These are phyloP conservation scores for Nannochloropsis granulata DNA, from an alignment of 108 stramenopile genomes.

Conservation along the genomic window DNA sequence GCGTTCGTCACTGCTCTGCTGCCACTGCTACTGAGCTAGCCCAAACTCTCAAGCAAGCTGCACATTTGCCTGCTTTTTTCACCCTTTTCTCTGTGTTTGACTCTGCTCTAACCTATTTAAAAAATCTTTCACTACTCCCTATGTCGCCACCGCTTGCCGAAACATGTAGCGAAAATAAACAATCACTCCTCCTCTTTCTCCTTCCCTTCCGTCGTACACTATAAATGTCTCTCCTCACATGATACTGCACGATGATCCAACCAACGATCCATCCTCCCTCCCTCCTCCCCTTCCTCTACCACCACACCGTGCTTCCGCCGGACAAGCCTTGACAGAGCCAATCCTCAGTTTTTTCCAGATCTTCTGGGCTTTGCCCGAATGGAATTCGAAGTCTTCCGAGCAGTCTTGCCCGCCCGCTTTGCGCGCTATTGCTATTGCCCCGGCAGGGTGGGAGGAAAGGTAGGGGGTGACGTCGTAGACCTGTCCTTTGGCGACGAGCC, in stretches of 20 bases:
- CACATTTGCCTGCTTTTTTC: too few species aligned
- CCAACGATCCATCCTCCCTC: background rate
- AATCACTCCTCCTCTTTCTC: too few species aligned
- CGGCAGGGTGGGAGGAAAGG: background rate
- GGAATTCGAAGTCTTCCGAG: background rate
- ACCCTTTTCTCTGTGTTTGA: too few species aligned
- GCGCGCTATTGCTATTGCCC: background rate
- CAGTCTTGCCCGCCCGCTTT: background rate
- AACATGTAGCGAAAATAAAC: too few species aligned
- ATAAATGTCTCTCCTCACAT: background rate
- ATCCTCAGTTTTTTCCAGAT: background rate
- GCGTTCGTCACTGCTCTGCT: too few species aligned
- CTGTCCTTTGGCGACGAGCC: background rate
- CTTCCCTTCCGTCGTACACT: too few species aligned
- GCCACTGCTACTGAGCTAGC: too few species aligned
- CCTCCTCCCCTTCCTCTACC: background rate
- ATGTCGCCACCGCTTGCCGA: too few species aligned
- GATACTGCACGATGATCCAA: background rate
- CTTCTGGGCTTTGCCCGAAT: background rate
- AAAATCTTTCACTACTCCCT: too few species aligned
- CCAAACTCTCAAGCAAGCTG: too few species aligned
- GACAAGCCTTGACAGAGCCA: background rate
- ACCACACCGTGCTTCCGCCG: background rate
- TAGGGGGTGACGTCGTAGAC: background rate
- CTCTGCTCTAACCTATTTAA: too few species aligned